These are phyloP conservation scores for Xanthoconium purpureum DNA, from an alignment of 768 basidiomycete species.

Conservation along the genomic window DNA sequence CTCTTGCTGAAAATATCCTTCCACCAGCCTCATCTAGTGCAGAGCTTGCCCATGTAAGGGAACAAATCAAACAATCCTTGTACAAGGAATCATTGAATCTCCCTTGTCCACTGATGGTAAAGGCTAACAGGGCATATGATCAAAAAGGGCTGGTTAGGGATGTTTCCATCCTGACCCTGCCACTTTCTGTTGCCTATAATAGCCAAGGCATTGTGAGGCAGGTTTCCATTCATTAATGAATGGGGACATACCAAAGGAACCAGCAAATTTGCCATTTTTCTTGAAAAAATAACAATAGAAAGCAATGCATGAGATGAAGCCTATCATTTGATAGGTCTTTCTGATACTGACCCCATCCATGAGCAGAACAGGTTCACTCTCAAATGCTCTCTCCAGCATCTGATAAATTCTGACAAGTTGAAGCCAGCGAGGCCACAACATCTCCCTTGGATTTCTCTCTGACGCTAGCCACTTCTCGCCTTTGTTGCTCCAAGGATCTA, in stretches of 20 bases:
- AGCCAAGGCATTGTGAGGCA: too few relatives aligned
- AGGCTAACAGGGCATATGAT: background rate
- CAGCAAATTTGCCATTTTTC: background rate
- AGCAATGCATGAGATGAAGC: conserved; percentile 9
- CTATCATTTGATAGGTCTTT: conserved; percentile 21
- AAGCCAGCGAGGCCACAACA: conserved; percentile 15
- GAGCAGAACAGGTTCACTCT: conserved; percentile 6
- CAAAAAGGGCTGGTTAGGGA: background rate
- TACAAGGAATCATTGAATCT: background rate
- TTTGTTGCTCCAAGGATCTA: conserved; percentile 7
- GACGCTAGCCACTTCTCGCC: conserved; percentile 8
- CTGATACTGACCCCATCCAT: conserved; percentile 28
- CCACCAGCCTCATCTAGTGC: background rate
- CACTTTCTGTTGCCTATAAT: background rate
- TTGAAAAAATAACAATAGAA: background rate
- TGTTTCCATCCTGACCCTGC: background rate
- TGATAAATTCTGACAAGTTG: conserved; percentile 19
- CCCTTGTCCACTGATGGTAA: background rate
- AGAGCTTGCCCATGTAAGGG: background rate
- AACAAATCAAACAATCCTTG: background rate
- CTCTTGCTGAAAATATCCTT: background rate
- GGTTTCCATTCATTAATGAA: too few relatives aligned
- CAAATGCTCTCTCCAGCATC: conserved; percentile 10
- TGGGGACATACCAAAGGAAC: background rate
- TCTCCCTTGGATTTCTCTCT: background rate